These are phyloP conservation scores for Simmondsia chinensis DNA, from an alignment of 148 eudicot species.

Conservation along the genomic window DNA sequence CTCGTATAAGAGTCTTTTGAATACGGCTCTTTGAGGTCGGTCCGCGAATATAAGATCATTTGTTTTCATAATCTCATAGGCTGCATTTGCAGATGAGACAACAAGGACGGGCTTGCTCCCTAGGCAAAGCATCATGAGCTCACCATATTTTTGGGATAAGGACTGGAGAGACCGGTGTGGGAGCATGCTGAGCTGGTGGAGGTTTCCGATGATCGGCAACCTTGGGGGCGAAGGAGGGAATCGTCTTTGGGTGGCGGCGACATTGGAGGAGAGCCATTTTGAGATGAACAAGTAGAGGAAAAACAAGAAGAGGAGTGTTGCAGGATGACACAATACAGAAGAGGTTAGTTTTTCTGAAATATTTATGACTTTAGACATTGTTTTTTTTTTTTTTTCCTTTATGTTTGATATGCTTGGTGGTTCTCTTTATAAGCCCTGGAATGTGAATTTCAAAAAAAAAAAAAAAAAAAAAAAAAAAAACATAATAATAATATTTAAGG, in stretches of 20 bases:
- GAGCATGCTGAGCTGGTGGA: conserved; percentile 24
- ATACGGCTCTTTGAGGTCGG: conserved; percentile 22
- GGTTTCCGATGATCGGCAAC: conserved; percentile 34
- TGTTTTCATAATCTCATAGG: conserved; percentile 42
- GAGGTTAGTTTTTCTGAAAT: too few relatives aligned
- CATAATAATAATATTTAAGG: too few relatives aligned
- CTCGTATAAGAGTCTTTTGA: conserved; percentile 20
- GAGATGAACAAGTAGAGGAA: conserved; percentile 10
- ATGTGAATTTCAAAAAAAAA: too few relatives aligned
- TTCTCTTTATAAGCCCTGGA: too few relatives aligned
- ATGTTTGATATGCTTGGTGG: too few relatives aligned
- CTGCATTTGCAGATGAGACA: conserved; percentile 42
- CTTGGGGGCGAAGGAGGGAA: conserved; percentile 31
- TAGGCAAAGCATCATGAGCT: conserved; percentile 27
- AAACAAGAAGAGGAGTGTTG: not conserved
- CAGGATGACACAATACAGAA: too few relatives aligned
- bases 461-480: too few relatives aligned
- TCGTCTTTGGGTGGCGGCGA: conserved; percentile 2
- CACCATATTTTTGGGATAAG: conserved; percentile 23
- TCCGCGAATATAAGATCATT: conserved; percentile 30
- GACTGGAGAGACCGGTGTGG: conserved; percentile 19
- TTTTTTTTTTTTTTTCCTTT: too few relatives aligned
- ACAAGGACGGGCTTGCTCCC: conserved; percentile 31
- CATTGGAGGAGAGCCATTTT: conserved; percentile 9
- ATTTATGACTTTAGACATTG: too few relatives aligned